Base-by-base conservation (phyloP, 176 grass and related monocot species). In the Oryza meridionalis region DNA sequence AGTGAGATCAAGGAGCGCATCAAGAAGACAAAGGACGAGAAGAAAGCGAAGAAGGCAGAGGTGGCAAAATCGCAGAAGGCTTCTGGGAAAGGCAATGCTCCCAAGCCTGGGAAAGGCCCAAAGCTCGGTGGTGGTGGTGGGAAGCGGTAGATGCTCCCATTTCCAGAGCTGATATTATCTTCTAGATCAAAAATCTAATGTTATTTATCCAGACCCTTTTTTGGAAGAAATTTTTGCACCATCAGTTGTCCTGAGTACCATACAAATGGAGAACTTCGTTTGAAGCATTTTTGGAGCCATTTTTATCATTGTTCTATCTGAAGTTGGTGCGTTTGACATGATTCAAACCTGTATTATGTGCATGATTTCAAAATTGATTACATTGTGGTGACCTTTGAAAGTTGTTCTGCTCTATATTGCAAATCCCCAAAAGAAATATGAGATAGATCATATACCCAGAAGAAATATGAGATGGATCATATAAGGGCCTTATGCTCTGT, bases 1-100 rank as follows among this genome's bases (percentile, higher is more conserved):
- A 92, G 90, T 53, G 90, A 92, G 75, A 89, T 92, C 47, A 89
- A 92, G 83, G 86, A 91, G 38, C 85, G 90, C 1, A 88, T 91
- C 50, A 91, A 91, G 77, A 91, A 88, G 81, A 91, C 90, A 0
- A 92, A 92, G 69, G 90, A 92, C 4, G 90, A 92, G 83, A 92
- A 92, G 79, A 92, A 89, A 53, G 83, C 90, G 7, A 92, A 89
- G 79, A 92, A 92, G 68, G 69, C 71, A 33, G 83, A 92, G 55
- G 7, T 65, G 78, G 21, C 74, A 5, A 92, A 87, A 76, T 65
- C 84, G 11, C 43, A 73, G 14, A 92, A 87, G 77, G 66, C 65
- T 35, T 50, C 67, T 5, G 25, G 25, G 0, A 87, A 90, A 49
- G 64, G 84, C 22, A 55, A 81, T 69, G 84, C 67, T 2, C 76